Percentiles rank a stretch among this genome's conserved stretches.
phyloP scores from a whole-genome alignment of 495 filamentous ascomycete species.

The Umbilicaria muhlenbergii region DNA sequence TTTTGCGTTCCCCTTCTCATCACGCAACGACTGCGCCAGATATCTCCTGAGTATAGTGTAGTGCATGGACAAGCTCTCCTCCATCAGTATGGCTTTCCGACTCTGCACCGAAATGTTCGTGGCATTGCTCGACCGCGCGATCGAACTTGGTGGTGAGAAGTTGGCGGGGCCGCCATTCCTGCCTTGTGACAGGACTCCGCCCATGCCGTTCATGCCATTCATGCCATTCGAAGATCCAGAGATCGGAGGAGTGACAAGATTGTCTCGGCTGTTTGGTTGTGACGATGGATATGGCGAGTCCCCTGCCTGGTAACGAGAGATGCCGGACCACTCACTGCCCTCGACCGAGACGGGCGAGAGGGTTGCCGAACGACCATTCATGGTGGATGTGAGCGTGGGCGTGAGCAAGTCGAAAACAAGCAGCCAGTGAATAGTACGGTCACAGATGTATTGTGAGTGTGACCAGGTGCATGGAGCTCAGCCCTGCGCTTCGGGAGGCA shows the following conservation, averaged over 20 bases:
- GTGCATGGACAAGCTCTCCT: constrained; percentile 63
- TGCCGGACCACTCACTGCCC: constrained; percentile 78
- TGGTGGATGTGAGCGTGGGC: constrained; percentile 15
- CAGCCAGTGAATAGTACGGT: no score
- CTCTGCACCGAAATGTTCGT: constrained; percentile 49
- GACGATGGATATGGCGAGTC: constrained; percentile 37
- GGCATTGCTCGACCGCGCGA: constrained; percentile 66
- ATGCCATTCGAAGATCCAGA: constrained; percentile 46
- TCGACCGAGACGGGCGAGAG: constrained; percentile 74
- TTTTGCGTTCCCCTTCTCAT: constrained; percentile 57
- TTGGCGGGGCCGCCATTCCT: constrained; percentile 33
- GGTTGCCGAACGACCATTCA: constrained; percentile 49
- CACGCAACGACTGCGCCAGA: constrained; percentile 49
- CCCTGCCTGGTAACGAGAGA: constrained; percentile 48
- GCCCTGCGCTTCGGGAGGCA: no score
- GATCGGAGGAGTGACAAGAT: constrained; percentile 53
- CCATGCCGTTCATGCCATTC: constrained; percentile 36
- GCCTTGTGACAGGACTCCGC: constrained; percentile 15
- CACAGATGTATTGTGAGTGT: no score
- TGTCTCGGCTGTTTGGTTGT: constrained; percentile 38
- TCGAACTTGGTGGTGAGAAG: constrained; percentile 74
- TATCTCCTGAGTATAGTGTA: constrained; percentile 68
- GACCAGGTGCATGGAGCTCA: no score
- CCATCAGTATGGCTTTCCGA: constrained; percentile 39
- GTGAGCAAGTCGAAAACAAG: background rate